Evolutionary conservation across 2,329 filamentous ascomycete species (phyloP).

Genomic region (Dactylellina parvicollis): DNA sequence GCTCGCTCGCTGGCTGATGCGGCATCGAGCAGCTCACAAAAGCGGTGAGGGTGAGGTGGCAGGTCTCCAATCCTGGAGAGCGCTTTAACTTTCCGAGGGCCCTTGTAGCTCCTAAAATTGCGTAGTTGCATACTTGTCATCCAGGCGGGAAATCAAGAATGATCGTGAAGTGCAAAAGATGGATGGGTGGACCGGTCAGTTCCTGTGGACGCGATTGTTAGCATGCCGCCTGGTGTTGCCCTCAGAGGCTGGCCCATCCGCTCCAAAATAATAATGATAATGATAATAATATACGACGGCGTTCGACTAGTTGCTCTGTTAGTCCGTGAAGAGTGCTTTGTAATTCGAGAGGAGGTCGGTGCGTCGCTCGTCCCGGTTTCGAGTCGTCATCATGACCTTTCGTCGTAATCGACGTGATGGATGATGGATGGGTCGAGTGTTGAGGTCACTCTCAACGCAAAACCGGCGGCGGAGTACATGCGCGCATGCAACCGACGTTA

Average conservation of each 20-base stretch:
- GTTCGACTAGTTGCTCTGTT: too few species aligned
- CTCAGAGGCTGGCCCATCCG: neutral
- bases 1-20: conserved; percentile 1
- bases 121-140: too few species aligned
- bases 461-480: neutral
- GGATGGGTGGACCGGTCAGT: neutral
- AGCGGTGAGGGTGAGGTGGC: conserved; percentile 7
- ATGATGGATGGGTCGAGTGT: neutral
- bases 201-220: too few species aligned
- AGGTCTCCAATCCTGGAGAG: neutral
- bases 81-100: conserved; percentile 8
- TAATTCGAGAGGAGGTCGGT: too few species aligned
- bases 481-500: neutral
- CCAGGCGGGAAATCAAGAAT: neutral
- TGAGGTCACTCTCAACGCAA: neutral
- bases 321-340: too few species aligned
- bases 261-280: too few species aligned
- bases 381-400: conserved; percentile 15
- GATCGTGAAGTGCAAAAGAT: neutral
- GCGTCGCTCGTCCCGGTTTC: too few species aligned
- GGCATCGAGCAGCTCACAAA: conserved; percentile 12
- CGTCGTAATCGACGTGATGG: neutral
- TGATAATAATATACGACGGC: too few species aligned
- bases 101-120: conserved; percentile 19
- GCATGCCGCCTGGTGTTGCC: neutral